Base-by-base conservation (phyloP, 371 early-diverging fungal genomes). In the Apophysomyces variabilis region DNA sequence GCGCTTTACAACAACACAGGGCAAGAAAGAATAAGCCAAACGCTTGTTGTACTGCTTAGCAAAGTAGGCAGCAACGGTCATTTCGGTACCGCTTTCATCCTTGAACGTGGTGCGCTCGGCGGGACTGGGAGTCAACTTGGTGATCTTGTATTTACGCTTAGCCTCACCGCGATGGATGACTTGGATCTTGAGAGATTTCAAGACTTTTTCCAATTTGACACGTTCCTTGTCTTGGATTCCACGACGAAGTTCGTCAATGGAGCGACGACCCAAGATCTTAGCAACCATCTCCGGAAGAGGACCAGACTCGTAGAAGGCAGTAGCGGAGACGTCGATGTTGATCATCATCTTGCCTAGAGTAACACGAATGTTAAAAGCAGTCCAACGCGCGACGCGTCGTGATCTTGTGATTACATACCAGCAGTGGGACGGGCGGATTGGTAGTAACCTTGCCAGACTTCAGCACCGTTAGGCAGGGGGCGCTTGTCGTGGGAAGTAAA, bases 371-470 rank as follows among this genome's bases (percentile, higher is more conserved):
- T 38, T 39, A 18, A 18, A 58, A 11, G n/a, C 58, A 58, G 58
- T 5, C 35, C n/a, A n/a, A 58, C 18, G 21, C 57, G 57, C 7
- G 21, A 26, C 37, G 37, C 13, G n/a, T 35, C 18, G 9, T 12
- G 56, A 43, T 41, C 3, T 38, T 18, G 45, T 46, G 58, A 13
- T 8, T 41, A 41, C 41, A 72, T 79, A 73, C 91, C 90, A 5
- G 79, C 58, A 36, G 91, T 84, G 5, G 97, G 93, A n/a, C 92
- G 85, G 45, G 94, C 87, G 11, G 93, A 92, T 71, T 96, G 95
- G 64, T 93, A 95, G 77, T 90, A 95, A 18, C 98, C 98, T 69
- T 91, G 90, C 96, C 97, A 96, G 37, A 95, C 89, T 79, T 95
- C 95, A 39, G 93, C 86, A 58, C 95, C 96, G 45, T 93, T 93